Evolutionary conservation across 2,329 filamentous ascomycete species (phyloP).

Genomic region (Dendryphion nanum): DNA sequence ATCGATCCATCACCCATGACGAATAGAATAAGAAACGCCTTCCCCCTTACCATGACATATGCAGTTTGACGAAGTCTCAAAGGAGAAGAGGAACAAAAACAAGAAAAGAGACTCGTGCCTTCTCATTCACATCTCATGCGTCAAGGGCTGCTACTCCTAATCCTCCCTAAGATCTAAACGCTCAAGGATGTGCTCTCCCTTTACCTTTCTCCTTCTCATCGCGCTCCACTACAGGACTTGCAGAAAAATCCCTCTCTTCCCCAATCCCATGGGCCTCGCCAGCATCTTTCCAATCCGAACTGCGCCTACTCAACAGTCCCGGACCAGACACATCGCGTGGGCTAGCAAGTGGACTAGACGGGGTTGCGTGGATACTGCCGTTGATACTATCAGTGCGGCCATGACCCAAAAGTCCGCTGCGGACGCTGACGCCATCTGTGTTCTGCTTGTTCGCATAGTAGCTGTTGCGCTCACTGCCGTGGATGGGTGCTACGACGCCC

Average conservation of each 20-base stretch:
- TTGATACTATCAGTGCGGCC: conserved; percentile 77
- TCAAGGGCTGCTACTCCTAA: too few species aligned
- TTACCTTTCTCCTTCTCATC: conserved; percentile 14
- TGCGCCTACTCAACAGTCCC: conserved; percentile 30
- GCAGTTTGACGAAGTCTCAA: too few species aligned
- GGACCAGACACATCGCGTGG: conserved; percentile 37
- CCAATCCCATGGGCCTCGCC: conserved; percentile 27
- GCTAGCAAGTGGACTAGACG: conserved; percentile 62
- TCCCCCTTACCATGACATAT: too few species aligned
- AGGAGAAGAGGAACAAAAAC: too few species aligned
- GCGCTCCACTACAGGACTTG: too few species aligned
- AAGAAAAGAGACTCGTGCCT: too few species aligned
- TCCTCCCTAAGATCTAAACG: too few species aligned
- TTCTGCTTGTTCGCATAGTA: conserved; percentile 63
- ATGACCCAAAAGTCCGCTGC: conserved; percentile 76
- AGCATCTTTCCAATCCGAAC: conserved; percentile 37
- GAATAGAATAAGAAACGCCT: too few species aligned
- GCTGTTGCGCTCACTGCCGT: conserved; percentile 76
- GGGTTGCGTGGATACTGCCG: conserved; percentile 63
- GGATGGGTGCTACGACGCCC: conserved; percentile 58
- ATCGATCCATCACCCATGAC: too few species aligned
- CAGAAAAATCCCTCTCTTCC: conserved; percentile 17
- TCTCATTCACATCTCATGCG: too few species aligned
- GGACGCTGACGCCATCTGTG: conserved; percentile 70
- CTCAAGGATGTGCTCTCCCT: too few species aligned